Conservation (phyloP, 331 rosid species). For the Quercus tomentella region DNA sequence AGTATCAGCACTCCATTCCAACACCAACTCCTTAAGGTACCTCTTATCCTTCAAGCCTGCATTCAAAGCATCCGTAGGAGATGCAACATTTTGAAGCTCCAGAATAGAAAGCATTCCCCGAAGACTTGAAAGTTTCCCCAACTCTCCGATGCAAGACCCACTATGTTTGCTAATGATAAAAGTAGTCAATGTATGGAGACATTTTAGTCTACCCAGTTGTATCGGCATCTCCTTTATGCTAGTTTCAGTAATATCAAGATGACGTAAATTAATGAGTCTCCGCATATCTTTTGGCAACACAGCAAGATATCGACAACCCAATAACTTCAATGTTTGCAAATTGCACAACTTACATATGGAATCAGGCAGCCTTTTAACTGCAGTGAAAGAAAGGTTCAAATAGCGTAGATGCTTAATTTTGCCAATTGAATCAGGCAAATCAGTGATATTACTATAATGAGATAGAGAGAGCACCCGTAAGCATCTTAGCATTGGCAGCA, state of each 20-base stretch:
- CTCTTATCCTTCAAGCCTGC: slow-evolving; percentile 1
- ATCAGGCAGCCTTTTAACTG: slow-evolving; percentile 1
- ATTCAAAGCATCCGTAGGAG: neutral
- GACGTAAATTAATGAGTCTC: neutral
- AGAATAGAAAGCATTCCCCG: neutral
- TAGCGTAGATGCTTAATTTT: slow-evolving; percentile 6
- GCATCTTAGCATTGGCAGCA: neutral
- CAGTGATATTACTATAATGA: neutral
- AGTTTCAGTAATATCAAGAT: neutral
- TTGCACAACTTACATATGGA: slow-evolving; percentile 6
- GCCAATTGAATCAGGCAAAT: slow-evolving; percentile 6
- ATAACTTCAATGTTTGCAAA: slow-evolving; percentile 12
- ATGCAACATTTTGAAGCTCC: neutral
- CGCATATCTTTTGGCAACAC: slow-evolving; percentile 2
- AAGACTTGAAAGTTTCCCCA: neutral
- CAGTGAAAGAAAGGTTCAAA: neutral
- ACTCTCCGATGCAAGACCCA: neutral
- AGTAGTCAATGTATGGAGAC: neutral
- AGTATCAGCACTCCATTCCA: neutral
- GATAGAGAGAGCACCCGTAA: slow-evolving; percentile 9
- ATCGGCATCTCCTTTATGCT: neutral
- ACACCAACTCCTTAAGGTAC: neutral
- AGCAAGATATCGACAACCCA: neutral
- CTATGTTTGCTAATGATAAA: neutral
- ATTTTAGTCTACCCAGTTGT: neutral